phyloP scores from a whole-genome alignment of 768 basidiomycete species.

The Amanita phalloides region DNA sequence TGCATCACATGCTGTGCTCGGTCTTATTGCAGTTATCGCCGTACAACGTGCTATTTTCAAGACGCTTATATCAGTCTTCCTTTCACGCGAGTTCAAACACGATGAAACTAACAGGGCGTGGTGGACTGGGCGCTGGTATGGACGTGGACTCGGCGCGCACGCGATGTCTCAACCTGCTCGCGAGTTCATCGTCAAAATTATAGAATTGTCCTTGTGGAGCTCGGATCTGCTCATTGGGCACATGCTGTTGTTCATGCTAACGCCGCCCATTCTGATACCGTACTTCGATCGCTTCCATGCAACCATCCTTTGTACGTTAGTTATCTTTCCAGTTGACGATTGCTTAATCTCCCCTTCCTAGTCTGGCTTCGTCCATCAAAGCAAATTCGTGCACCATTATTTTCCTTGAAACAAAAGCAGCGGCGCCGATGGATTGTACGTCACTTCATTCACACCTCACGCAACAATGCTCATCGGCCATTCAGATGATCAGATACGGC shows the following conservation, averaged over 20 bases:
- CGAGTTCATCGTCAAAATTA: conserved; percentile 96
- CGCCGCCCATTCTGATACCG: conserved; percentile 80
- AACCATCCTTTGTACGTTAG: conserved; percentile 74
- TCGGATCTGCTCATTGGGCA: conserved; percentile 88
- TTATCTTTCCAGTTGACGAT: conserved; percentile 9
- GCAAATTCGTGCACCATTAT: conserved; percentile 88
- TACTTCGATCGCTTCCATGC: conserved; percentile 90
- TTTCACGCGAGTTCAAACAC: conserved; percentile 97
- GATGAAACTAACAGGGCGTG: conserved; percentile 98
- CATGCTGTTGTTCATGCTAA: conserved; percentile 82
- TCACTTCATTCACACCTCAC: conserved; percentile 11
- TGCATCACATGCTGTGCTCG: conserved; percentile 85
- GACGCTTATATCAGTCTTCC: conserved; percentile 85
- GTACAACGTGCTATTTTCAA: conserved; percentile 93
- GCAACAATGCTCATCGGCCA: neutral
- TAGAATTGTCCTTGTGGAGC: conserved; percentile 92
- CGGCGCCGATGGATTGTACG: conserved; percentile 86
- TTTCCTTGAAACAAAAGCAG: conserved; percentile 80
- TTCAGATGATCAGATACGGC: conserved; percentile 77
- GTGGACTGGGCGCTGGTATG: conserved; percentile 99
- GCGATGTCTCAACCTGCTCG: conserved; percentile 97
- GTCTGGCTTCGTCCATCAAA: conserved; percentile 95
- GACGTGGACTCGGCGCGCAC: conserved; percentile 80
- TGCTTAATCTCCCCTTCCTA: conserved; percentile 17
- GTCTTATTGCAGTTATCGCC: conserved; percentile 82